Conservation (phyloP, 1,284 basidiomycete genomes). For the Stereum hirsutum region DNA sequence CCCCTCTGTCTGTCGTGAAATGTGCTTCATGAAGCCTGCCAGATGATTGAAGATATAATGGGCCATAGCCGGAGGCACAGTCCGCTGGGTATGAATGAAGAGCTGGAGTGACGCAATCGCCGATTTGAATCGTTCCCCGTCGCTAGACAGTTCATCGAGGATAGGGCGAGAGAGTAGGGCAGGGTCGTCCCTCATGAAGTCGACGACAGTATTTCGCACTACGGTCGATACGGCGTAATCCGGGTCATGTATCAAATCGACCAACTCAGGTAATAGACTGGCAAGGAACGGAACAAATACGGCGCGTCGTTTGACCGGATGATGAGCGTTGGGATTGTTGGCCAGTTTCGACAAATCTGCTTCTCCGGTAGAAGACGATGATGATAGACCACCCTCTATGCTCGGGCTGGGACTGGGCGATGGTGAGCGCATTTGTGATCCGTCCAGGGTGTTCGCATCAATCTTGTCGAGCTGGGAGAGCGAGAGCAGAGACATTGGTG, state of each 20-base stretch:
- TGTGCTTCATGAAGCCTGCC: constrained; percentile 58
- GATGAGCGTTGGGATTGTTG: constrained; percentile 32
- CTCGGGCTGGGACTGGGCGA: constrained; percentile 26
- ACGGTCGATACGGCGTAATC: constrained; percentile 47
- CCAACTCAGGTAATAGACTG: constrained; percentile 41
- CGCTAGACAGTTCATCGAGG: constrained; percentile 48
- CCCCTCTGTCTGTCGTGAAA: constrained; percentile 35
- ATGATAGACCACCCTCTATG: constrained; percentile 20
- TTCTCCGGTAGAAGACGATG: constrained; percentile 21
- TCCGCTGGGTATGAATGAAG: constrained; percentile 42
- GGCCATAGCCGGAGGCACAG: constrained; percentile 56
- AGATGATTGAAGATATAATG: constrained; percentile 65
- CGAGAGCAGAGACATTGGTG: constrained; percentile 56
- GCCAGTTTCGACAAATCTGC: not conserved
- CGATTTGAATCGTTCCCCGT: constrained; percentile 32
- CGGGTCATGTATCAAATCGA: constrained; percentile 40
- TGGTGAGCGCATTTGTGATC: constrained; percentile 3
- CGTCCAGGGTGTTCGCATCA: constrained; percentile 18
- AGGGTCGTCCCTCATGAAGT: constrained; percentile 72
- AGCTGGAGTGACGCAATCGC: constrained; percentile 42
- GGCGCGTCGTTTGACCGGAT: constrained; percentile 49
- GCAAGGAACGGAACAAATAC: constrained; percentile 58
- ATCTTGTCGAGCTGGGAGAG: constrained; percentile 42
- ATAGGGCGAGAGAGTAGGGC: constrained; percentile 53
- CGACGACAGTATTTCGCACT: constrained; percentile 49